Evolutionary conservation across 2,329 filamentous ascomycete genomes (phyloP).

Genomic region (Monilinia fructigena): DNA sequence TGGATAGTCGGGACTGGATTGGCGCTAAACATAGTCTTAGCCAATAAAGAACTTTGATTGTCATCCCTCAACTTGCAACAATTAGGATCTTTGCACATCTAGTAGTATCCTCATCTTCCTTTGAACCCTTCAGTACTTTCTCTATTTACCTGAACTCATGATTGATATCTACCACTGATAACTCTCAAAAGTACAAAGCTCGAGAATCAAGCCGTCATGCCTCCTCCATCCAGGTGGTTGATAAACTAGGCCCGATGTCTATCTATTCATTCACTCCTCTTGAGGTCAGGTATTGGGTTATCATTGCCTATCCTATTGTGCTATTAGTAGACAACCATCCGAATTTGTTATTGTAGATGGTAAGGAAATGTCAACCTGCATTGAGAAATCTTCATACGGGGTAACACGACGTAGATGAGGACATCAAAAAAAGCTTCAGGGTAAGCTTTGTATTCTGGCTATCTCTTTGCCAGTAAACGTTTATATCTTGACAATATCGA

Average conservation of each 20-base stretch:
- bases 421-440: neutral
- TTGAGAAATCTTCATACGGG: neutral
- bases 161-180: neutral
- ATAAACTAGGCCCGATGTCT: neutral
- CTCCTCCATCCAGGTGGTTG: no score
- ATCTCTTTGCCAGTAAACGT: neutral
- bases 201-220: no score
- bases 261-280: neutral
- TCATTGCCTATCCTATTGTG: neutral
- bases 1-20: neutral
- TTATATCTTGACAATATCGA: neutral
- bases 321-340: neutral
- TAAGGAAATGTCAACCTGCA: neutral
- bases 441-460: neutral
- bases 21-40: slow-evolving; percentile 7
- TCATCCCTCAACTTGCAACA: slow-evolving; percentile 13
- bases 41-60: slow-evolving; percentile 20
- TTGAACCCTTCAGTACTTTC: neutral
- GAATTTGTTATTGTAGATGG: neutral
- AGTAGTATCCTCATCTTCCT: neutral
- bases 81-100: neutral
- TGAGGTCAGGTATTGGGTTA: neutral
- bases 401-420: neutral
- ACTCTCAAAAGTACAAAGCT: neutral
- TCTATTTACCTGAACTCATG: neutral